Conservation (phyloP, 208 protist species). For the Blastocrithidia nonstop region DNA sequence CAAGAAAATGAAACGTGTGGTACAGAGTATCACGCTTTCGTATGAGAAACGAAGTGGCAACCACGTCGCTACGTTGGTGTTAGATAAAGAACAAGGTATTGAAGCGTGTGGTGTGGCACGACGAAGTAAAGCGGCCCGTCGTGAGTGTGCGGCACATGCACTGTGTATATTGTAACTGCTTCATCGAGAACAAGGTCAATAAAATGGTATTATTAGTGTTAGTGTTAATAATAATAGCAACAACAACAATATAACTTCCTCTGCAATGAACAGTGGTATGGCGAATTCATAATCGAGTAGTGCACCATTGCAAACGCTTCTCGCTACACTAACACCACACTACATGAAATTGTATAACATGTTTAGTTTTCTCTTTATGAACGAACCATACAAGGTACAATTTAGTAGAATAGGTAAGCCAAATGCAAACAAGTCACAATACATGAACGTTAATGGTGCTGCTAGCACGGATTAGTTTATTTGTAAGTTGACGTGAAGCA, state of each 20-base stretch:
- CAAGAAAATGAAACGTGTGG: no score
- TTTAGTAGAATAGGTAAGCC: not conserved
- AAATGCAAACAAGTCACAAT: not conserved
- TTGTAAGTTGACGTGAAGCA: slow-evolving; percentile 28
- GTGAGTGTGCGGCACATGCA: slow-evolving; percentile 49
- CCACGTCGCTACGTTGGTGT: no score
- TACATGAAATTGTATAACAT: slow-evolving; percentile 23
- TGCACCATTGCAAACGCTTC: slow-evolving; percentile 12
- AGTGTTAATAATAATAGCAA: no score
- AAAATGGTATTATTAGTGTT: not conserved
- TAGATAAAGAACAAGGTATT: no score
- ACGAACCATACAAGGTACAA: not conserved
- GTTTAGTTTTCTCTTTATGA: slow-evolving; percentile 20
- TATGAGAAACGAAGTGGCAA: no score
- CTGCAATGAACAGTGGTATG: no score
- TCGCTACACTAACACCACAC: slow-evolving; percentile 20
- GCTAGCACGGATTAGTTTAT: slow-evolving; percentile 1
- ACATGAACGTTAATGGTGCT: not conserved
- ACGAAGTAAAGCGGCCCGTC: slow-evolving; percentile 27
- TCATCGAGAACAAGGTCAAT: slow-evolving; percentile 4
- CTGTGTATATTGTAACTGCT: slow-evolving; percentile 21
- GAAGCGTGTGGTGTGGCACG: slow-evolving; percentile 26
- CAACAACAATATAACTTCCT: no score
- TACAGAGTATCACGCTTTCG: no score
- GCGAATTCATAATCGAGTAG: no score